These are phyloP conservation scores for Wickerhamiella lipophila DNA, from an alignment of 805 yeast species.

Conservation along the genomic window DNA sequence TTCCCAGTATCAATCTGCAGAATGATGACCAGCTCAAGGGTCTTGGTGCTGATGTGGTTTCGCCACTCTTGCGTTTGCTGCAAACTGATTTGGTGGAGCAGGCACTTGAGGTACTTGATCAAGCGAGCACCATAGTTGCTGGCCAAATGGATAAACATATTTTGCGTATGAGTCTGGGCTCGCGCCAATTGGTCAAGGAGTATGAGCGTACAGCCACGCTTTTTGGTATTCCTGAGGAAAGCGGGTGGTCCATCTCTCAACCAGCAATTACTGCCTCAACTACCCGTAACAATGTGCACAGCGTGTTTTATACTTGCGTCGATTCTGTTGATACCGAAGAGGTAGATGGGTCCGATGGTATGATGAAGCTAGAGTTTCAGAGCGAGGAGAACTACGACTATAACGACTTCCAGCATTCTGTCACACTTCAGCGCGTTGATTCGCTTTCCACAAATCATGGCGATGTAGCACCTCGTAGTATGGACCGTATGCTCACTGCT, in stretches of 20 bases:
- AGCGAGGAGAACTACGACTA: constrained; percentile 28
- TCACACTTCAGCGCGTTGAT: constrained; percentile 7
- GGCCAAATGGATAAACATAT: constrained; percentile 85
- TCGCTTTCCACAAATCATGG: constrained; percentile 9
- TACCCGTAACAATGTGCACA: constrained; percentile 86
- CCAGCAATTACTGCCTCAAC: constrained; percentile 82
- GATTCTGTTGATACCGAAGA: constrained; percentile 27
- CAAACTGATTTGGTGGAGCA: constrained; percentile 79
- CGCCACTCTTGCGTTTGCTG: constrained; percentile 69
- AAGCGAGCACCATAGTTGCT: constrained; percentile 73
- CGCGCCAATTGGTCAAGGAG: constrained; percentile 60
- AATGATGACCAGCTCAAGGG: constrained; percentile 63
- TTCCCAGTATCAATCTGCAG: constrained; percentile 66
- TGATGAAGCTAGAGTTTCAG: constrained; percentile 24
- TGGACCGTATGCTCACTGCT: constrained; percentile 23
- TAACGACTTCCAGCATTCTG: constrained; percentile 1
- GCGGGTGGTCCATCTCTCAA: constrained; percentile 97
- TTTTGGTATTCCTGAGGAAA: constrained; percentile 88
- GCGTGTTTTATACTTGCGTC: constrained; percentile 76
- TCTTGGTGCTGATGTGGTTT: constrained; percentile 87
- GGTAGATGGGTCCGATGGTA: constrained; percentile 24
- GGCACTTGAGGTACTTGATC: constrained; percentile 83
- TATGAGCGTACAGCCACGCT: constrained; percentile 77
- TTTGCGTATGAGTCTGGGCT: constrained; percentile 81
- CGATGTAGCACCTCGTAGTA: constrained; percentile 16